Percentiles rank a stretch among this genome's conserved stretches.
These are phyloP conservation scores for Glycine soja DNA, from an alignment of 306 rosid species.

Conservation along the genomic window DNA sequence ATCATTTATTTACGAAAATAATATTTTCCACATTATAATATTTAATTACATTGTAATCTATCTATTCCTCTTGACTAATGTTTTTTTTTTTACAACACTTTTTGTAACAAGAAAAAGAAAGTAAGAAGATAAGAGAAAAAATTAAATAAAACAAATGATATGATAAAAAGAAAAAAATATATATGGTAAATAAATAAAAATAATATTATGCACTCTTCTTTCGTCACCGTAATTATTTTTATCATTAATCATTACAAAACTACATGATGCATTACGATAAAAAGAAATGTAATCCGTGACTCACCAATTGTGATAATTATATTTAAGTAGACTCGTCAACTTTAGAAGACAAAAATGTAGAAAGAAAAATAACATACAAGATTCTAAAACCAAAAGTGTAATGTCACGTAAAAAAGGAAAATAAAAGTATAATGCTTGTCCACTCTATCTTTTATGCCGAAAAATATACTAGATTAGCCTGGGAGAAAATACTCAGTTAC, in stretches of 20 bases:
- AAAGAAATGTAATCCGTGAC: not conserved
- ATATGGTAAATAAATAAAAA: too few relatives aligned
- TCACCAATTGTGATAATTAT: not conserved
- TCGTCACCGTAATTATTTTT: not conserved
- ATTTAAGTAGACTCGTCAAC: not conserved
- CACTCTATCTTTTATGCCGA: not conserved
- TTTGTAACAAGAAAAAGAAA: too few relatives aligned
- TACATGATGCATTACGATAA: not conserved
- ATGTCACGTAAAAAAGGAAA: not conserved
- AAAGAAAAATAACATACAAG: not conserved
- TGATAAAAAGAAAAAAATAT: not conserved
- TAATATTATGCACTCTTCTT: not conserved
- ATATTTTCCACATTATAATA: too few relatives aligned
- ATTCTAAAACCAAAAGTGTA: conserved; percentile 17
- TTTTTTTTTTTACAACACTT: too few relatives aligned
- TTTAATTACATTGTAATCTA: too few relatives aligned
- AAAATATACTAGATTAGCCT: not conserved
- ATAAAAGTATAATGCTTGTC: not conserved
- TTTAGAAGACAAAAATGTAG: not conserved
- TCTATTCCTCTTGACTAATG: too few relatives aligned
- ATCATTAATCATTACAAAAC: not conserved
- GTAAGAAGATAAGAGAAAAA: too few relatives aligned
- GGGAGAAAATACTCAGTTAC: not conserved
- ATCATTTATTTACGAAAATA: too few relatives aligned
- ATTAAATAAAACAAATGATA: not conserved